Percentiles rank a stretch among this genome's conserved stretches.
phyloP scores from a whole-genome alignment of 352 stramenopile species.

The Phytophthora tentaculata region DNA sequence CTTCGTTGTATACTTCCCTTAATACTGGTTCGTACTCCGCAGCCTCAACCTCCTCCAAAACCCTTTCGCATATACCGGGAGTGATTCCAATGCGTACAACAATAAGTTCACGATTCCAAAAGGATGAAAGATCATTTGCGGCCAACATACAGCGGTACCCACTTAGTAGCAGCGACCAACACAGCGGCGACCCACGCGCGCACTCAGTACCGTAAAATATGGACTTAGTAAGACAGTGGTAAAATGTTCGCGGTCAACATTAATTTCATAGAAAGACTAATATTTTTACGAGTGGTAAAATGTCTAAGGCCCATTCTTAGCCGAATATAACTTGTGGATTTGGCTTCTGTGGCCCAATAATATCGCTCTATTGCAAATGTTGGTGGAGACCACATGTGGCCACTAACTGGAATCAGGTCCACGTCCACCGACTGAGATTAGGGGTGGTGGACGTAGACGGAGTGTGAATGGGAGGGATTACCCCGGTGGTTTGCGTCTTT shows the following conservation, averaged over 20 bases:
- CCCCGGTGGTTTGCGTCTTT: no score
- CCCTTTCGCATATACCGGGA: no score
- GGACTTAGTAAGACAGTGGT: constrained; percentile 2
- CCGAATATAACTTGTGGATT: background rate
- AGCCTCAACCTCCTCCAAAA: no score
- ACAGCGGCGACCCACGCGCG: no score
- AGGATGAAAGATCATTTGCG: no score
- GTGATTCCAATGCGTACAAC: no score
- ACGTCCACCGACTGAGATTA: background rate
- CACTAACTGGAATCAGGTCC: background rate
- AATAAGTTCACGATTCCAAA: no score
- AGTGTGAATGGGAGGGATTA: background rate
- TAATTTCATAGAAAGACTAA: constrained; percentile 1
- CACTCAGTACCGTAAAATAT: background rate
- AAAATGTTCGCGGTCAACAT: background rate
- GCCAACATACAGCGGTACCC: no score
- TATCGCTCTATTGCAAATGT: background rate
- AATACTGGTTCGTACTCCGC: no score
- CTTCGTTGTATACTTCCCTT: no score
- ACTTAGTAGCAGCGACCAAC: no score
- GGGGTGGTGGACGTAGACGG: background rate
- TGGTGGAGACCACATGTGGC: background rate
- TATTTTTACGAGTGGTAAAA: constrained; percentile 4
- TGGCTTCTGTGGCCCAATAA: background rate
- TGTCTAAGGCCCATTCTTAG: background rate